A percentile compares a stretch with the other conserved stretches of the same genome.
Evolutionary conservation across 2,329 filamentous ascomycete genomes (phyloP).

Genomic region (Fusarium dimerum): DNA sequence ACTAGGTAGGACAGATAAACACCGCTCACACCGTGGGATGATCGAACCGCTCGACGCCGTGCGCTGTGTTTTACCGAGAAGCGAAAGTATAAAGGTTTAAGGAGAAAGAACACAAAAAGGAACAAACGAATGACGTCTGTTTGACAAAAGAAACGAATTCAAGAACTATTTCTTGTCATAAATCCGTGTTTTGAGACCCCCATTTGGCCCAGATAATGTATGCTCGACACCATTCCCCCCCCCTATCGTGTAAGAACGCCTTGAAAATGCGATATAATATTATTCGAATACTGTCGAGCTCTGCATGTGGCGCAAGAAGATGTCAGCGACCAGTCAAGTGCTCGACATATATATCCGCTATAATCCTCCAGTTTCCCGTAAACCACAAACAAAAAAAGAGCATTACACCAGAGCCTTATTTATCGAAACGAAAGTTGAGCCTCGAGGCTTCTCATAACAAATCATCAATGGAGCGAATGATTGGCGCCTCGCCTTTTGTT

Average conservation of each 20-base stretch:
- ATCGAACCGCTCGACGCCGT: conserved; percentile 24
- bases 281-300: conserved; percentile 13
- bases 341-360: not conserved
- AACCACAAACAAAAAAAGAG: not conserved
- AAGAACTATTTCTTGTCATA: conserved; percentile 27
- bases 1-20: conserved; percentile 21
- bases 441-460: conserved; percentile 54
- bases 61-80: conserved; percentile 28
- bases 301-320: conserved; percentile 6
- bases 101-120: not conserved
- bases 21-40: conserved; percentile 14
- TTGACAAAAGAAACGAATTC: conserved; percentile 26
- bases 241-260: conserved; percentile 19
- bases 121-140: conserved; percentile 13
- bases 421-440: not conserved
- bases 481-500: conserved; percentile 72
- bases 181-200: conserved; percentile 13
- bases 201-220: conserved; percentile 6
- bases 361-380: not conserved
- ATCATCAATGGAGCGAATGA: conserved; percentile 77
- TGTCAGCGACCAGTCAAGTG: not conserved
- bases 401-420: conserved; percentile 1
- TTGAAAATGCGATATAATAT: conserved; percentile 21
- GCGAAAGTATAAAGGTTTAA: conserved; percentile 21
- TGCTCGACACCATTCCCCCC: conserved; percentile 4